A percentile compares a stretch with the other conserved stretches of the same genome.
phyloP scores from a whole-genome alignment of 2,329 filamentous ascomycete species.

The Penicillium sp. region DNA sequence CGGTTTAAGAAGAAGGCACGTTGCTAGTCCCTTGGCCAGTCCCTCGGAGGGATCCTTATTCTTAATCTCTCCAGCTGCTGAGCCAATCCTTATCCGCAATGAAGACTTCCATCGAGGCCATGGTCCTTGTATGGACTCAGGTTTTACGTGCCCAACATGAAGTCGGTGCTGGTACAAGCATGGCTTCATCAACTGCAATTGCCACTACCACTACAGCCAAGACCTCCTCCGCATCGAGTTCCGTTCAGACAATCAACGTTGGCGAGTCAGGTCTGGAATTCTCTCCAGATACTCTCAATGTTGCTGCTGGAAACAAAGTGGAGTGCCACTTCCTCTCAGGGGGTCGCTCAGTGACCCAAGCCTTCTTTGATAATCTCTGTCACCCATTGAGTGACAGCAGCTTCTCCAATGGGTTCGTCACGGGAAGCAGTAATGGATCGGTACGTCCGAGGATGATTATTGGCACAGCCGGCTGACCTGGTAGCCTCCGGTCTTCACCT shows the following conservation, averaged over 20 bases:
- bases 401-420: constrained; percentile 50
- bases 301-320: constrained; percentile 48
- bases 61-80: neutral
- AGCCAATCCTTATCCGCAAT: neutral
- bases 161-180: neutral
- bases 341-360: constrained; percentile 53
- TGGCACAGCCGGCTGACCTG: neutral
- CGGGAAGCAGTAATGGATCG: constrained; percentile 1
- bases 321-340: constrained; percentile 54
- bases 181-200: neutral
- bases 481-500: constrained; percentile 61
- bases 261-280: constrained; percentile 46
- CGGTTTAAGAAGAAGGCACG: neutral
- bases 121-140: neutral
- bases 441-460: neutral
- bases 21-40: neutral
- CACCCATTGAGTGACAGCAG: constrained; percentile 40
- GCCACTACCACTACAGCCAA: neutral
- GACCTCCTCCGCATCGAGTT: neutral
- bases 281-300: constrained; percentile 45
- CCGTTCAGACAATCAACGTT: constrained; percentile 36
- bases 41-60: too few species aligned
- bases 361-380: constrained; percentile 51
- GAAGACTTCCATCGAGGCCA: neutral
- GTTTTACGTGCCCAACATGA: neutral